Evolutionary conservation across 2,329 filamentous ascomycete species (phyloP).

Genomic region (Ascochyta pisi): DNA sequence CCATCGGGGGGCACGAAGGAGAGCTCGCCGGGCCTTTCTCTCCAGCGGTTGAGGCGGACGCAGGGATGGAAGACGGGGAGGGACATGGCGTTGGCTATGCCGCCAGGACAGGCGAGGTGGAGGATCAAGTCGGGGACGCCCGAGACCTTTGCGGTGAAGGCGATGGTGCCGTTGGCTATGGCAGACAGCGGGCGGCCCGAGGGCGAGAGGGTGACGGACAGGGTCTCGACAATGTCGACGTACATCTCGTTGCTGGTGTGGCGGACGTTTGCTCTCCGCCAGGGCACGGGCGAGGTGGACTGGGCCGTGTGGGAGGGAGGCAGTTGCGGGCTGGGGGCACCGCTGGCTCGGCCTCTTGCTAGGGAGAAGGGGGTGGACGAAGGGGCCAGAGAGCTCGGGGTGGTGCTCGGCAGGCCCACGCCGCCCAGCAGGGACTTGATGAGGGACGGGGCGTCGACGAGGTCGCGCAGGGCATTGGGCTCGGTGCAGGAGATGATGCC

Average conservation of each 20-base stretch:
- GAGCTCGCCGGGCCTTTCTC: slow-evolving; percentile 85
- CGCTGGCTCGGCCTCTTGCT: slow-evolving; percentile 29
- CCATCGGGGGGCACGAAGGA: slow-evolving; percentile 96
- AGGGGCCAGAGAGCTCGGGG: slow-evolving; percentile 39
- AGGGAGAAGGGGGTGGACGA: slow-evolving; percentile 41
- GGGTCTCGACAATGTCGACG: slow-evolving; percentile 90
- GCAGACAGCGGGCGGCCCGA: slow-evolving; percentile 87
- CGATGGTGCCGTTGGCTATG: slow-evolving; percentile 88
- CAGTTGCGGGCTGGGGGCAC: slow-evolving; percentile 31
- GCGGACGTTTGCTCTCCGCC: slow-evolving; percentile 88
- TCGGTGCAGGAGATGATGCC: slow-evolving; percentile 90
- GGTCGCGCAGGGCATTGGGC: slow-evolving; percentile 87
- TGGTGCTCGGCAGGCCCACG: slow-evolving; percentile 74
- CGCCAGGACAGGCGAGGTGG: slow-evolving; percentile 74
- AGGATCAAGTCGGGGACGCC: slow-evolving; percentile 91
- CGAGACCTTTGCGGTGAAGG: slow-evolving; percentile 93
- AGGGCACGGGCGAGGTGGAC: slow-evolving; percentile 70
- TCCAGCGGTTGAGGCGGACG: slow-evolving; percentile 88
- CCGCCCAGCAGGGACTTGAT: slow-evolving; percentile 88
- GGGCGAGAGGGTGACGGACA: slow-evolving; percentile 86
- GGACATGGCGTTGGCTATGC: slow-evolving; percentile 77
- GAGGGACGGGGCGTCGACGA: slow-evolving; percentile 90
- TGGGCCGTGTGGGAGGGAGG: slow-evolving; percentile 35
- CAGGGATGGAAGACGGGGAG: slow-evolving; percentile 96
- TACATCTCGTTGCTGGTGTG: slow-evolving; percentile 98